A percentile compares a stretch with the other conserved stretches of the same genome.
Conservation (phyloP, 2,329 filamentous ascomycete genomes). For the Aspergillus floridensis region DNA sequence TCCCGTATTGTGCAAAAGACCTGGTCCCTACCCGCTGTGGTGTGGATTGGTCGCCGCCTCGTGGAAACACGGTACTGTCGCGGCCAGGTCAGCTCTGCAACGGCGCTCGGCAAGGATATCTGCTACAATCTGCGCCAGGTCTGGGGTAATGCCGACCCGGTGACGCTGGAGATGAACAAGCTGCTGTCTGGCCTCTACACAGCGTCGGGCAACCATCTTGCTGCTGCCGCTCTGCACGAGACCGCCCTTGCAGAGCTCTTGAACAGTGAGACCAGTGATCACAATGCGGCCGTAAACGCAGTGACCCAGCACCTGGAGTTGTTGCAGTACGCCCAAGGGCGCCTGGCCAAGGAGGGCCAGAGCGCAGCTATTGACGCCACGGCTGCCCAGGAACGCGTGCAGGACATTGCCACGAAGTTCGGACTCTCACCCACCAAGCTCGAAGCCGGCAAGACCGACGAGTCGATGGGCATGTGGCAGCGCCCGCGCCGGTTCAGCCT, state of each 20-base stretch:
- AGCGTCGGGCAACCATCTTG: constrained; percentile 31
- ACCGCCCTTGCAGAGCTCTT: constrained; percentile 30
- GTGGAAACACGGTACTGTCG: constrained; percentile 54
- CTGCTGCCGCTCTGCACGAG: constrained; percentile 32
- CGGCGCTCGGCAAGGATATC: constrained; percentile 53
- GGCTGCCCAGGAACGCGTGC: constrained; percentile 26
- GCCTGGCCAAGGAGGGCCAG: constrained; percentile 22
- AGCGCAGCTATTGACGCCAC: constrained; percentile 16
- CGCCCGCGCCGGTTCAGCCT: constrained; percentile 33
- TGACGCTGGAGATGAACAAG: constrained; percentile 51
- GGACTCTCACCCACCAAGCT: constrained; percentile 25
- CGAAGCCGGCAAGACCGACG: constrained; percentile 21
- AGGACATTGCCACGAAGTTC: constrained; percentile 30
- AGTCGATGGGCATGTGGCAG: constrained; percentile 32
- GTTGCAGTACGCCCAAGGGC: constrained; percentile 28
- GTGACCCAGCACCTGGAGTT: constrained; percentile 33
- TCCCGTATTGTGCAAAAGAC: constrained; percentile 46
- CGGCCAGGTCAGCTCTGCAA: constrained; percentile 44
- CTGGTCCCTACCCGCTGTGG: constrained; percentile 47
- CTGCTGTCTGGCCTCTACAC: constrained; percentile 53
- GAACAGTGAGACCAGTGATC: constrained; percentile 24
- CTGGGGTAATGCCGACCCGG: constrained; percentile 48
- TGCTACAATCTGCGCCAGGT: constrained; percentile 56
- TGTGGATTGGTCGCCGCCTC: constrained; percentile 53
- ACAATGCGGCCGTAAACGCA: constrained; percentile 20